Evolutionary conservation across 1,284 basidiomycete species (phyloP), one percentile per base, ranked within the genome.

Genomic region (Cutaneotrichosporon cutaneum): DNA sequence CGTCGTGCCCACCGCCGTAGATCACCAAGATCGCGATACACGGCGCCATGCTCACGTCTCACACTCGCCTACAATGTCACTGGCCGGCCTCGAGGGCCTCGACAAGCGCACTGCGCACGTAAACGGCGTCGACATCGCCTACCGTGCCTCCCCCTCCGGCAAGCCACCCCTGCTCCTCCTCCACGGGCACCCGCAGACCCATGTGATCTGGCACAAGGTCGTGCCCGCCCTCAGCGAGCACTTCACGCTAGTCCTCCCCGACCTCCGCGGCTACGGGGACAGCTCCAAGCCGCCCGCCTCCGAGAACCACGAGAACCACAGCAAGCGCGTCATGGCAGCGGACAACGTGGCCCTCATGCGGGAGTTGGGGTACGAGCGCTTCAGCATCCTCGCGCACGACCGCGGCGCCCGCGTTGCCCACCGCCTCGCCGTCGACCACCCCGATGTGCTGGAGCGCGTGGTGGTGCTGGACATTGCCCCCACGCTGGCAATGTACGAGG

Each of bases 381-480:
- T 80, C 65, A 62, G 61, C 16, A 57, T 81, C 7, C 64, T 80
- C 2, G 74, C 68, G 0, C 80, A 81, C 60, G 80, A 81, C 63
- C 66, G 80, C n/a, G 79, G 80, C n/a, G 79, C 73, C 3, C 68
- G 80, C 44, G 77, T 81, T 9, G 72, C 77, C 2, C 80, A 81
- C 67, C 69, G 80, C 14, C 60, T 81, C 24, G 74, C 70, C 0
- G 58, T 80, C 1, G 80, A 81, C 66, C 65, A 74, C 56, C 75
- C 76, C 1, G 64, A 70, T 1, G 64, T 54, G 2, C 70, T 81
- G 7, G 56, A 66, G n/a, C 71, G 71, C 56, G 33, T 79, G 60
- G 74, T 80, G 55, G 24, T 80, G 32, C 62, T 81, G 51, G 80
- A 77, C 62, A 77, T 77, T 26, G 67, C 69, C 4, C 76, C 76